Evolutionary conservation across 2,329 filamentous ascomycete species (phyloP).

Genomic region (Gliomastix tumulicola): DNA sequence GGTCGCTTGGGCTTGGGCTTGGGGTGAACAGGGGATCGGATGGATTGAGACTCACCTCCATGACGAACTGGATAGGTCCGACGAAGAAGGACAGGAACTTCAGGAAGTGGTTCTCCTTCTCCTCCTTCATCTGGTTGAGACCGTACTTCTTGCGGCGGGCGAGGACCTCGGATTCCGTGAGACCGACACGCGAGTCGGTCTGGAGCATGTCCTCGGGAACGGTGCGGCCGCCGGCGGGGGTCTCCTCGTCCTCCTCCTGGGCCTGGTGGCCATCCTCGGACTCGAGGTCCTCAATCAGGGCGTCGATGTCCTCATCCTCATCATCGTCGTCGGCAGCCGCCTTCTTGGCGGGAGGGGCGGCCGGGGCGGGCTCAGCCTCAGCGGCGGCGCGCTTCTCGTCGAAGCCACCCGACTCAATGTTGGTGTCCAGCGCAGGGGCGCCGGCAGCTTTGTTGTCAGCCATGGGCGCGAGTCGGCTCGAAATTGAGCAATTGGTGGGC

Average conservation of each 20-base stretch:
- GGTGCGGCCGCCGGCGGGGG: constrained; percentile 43
- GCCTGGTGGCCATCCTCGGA: constrained; percentile 66
- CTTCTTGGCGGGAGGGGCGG: constrained; percentile 25
- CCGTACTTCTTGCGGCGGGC: constrained; percentile 64
- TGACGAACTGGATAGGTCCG: constrained; percentile 88
- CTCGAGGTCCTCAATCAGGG: constrained; percentile 81
- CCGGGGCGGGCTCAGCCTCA: constrained; percentile 14
- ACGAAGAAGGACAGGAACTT: constrained; percentile 82
- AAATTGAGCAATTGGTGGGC: too few species aligned
- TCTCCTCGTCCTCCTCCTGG: constrained; percentile 54
- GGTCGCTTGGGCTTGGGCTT: too few species aligned
- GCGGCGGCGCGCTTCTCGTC: constrained; percentile 50
- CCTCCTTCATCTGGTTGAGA: constrained; percentile 85
- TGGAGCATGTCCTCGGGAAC: constrained; percentile 70
- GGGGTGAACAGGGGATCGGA: too few species aligned
- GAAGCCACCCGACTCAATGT: constrained; percentile 58
- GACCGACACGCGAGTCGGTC: constrained; percentile 66
- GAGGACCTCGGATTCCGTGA: constrained; percentile 64
- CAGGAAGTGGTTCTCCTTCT: constrained; percentile 76
- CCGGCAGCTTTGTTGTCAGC: constrained; percentile 45
- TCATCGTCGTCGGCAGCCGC: constrained; percentile 61
- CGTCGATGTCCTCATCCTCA: constrained; percentile 73
- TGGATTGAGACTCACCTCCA: constrained; percentile 58
- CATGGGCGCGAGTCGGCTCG: too few species aligned
- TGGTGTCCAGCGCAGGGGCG: constrained; percentile 54